phyloP scores from a whole-genome alignment of 1,284 basidiomycete species.

The Cryptococcus wingfieldii region DNA sequence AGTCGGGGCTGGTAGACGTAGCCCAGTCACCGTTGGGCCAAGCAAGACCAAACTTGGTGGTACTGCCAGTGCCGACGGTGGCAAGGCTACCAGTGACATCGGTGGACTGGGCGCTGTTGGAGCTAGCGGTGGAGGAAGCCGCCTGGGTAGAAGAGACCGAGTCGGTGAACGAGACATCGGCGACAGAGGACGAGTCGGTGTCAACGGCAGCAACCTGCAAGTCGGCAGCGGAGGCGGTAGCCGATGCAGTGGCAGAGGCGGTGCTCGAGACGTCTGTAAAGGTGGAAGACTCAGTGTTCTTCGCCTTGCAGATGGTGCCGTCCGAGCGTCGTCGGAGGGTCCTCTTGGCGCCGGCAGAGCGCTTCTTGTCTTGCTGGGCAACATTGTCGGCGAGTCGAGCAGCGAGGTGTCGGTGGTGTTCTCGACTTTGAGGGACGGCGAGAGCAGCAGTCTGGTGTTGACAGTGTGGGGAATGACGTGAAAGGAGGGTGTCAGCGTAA shows the following conservation, averaged over 20 bases:
- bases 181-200: neutral
- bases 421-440: slow-evolving; percentile 3
- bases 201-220: neutral
- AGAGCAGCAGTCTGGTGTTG: slow-evolving; percentile 1
- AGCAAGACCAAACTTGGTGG: slow-evolving; percentile 58
- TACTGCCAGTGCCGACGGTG: slow-evolving; percentile 26
- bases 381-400: slow-evolving; percentile 11
- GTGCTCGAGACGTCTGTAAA: slow-evolving; percentile 22
- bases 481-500: neutral
- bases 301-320: slow-evolving; percentile 37
- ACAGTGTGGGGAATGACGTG: neutral
- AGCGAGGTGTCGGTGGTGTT: slow-evolving; percentile 32
- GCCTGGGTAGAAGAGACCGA: slow-evolving; percentile 10
- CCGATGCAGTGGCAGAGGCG: slow-evolving; percentile 9
- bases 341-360: neutral
- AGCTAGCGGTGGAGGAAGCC: slow-evolving; percentile 17
- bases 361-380: neutral
- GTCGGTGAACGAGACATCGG: slow-evolving; percentile 3
- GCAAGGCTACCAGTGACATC: slow-evolving; percentile 5
- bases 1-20: slow-evolving; percentile 46
- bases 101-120: slow-evolving; percentile 8
- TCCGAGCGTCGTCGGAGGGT: slow-evolving; percentile 36
- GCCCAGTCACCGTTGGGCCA: slow-evolving; percentile 59
- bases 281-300: neutral
- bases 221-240: slow-evolving; percentile 10